phyloP scores from a whole-genome alignment of 2,329 filamentous ascomycete species.

The Rhinocladiella similis region DNA sequence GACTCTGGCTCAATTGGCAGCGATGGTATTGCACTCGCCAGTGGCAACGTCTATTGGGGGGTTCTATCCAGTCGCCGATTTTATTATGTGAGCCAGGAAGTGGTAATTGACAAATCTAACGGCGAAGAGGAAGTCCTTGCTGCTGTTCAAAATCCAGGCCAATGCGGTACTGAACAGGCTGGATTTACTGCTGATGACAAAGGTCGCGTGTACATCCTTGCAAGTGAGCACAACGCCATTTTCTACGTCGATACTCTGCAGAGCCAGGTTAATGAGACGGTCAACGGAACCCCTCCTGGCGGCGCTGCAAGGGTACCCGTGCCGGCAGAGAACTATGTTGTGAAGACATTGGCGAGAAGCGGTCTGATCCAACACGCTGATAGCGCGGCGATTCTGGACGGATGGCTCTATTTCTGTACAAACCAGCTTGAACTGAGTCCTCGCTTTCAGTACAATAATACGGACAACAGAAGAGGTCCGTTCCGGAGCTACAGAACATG shows the following conservation, averaged over 20 bases:
- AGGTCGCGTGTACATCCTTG: constrained; percentile 43
- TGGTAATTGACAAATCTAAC: constrained; percentile 34
- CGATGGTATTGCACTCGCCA: constrained; percentile 42
- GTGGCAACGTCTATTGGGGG: constrained; percentile 46
- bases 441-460: constrained; percentile 40
- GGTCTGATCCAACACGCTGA: constrained; percentile 42
- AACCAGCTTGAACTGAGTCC: constrained; percentile 43
- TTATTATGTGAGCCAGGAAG: constrained; percentile 41
- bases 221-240: constrained; percentile 47
- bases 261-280: constrained; percentile 35
- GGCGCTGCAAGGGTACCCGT: constrained; percentile 31
- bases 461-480: constrained; percentile 28
- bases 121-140: constrained; percentile 39
- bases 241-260: constrained; percentile 44
- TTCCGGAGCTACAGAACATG: constrained; percentile 12
- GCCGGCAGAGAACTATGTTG: constrained; percentile 38
- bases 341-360: constrained; percentile 42
- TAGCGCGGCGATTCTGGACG: constrained; percentile 41
- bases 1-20: constrained; percentile 34
- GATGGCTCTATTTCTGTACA: constrained; percentile 45
- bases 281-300: constrained; percentile 37
- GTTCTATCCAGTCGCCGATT: constrained; percentile 43
- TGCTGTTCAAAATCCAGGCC: constrained; percentile 41
- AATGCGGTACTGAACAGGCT: constrained; percentile 43
- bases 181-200: constrained; percentile 45